A percentile compares a stretch with the other conserved stretches of the same genome.
Conservation (phyloP, 768 basidiomycete genomes). For the Amanita molliuscula region DNA sequence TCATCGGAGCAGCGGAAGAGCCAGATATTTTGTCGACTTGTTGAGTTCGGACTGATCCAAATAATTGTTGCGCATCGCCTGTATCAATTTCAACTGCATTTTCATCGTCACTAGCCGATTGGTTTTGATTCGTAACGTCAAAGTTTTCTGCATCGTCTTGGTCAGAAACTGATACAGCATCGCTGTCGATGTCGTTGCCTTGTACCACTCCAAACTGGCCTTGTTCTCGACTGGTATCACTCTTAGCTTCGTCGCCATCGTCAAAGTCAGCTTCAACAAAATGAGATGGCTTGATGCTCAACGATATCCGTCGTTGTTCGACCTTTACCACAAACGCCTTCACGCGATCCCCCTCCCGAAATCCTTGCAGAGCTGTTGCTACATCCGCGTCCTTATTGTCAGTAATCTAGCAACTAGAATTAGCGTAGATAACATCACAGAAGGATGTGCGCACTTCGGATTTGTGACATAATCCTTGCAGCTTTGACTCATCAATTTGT, state of each 20-base stretch:
- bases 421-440: background rate
- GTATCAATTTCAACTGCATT: background rate
- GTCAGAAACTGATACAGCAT: constrained; percentile 7
- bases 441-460: constrained; percentile 52
- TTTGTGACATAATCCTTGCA: constrained; percentile 90
- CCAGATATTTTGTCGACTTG: constrained; percentile 10
- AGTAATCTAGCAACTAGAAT: constrained; percentile 50
- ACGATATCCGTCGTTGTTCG: constrained; percentile 68
- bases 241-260: constrained; percentile 11
- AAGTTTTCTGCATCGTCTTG: constrained; percentile 1
- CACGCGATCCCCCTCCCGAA: constrained; percentile 81
- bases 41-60: constrained; percentile 10
- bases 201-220: constrained; percentile 2
- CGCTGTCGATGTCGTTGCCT: constrained; percentile 18
- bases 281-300: constrained; percentile 86
- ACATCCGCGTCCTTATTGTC: constrained; percentile 82
- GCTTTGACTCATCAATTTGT: constrained; percentile 72
- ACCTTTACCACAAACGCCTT: constrained; percentile 68
- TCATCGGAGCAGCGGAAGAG: constrained; percentile 37
- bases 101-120: constrained; percentile 5
- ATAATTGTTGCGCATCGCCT: constrained; percentile 4
- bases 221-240: constrained; percentile 8
- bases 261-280: constrained; percentile 37
- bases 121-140: background rate
- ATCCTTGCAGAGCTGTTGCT: constrained; percentile 62